Evolutionary conservation across 768 basidiomycete genomes (phyloP).

Genomic region (Agaricus subrufescens): DNA sequence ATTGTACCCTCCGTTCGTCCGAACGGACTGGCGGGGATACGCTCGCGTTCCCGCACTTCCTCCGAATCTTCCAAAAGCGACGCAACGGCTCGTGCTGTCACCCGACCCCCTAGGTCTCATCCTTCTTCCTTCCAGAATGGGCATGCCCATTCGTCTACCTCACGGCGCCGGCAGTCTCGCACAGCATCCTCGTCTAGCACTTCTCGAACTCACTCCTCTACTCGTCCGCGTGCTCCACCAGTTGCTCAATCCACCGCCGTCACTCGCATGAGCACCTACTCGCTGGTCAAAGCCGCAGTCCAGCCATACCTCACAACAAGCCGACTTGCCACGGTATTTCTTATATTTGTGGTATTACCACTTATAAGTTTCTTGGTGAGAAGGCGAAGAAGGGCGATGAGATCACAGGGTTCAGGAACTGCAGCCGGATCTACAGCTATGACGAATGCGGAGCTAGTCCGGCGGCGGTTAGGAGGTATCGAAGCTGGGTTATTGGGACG

Average conservation of each 20-base stretch:
- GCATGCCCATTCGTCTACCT: slow-evolving; percentile 11
- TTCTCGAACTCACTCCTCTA: slow-evolving; percentile 13
- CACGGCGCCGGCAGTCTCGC: slow-evolving; percentile 19
- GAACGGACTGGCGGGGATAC: slow-evolving; percentile 9
- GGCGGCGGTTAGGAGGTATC: slow-evolving; percentile 44
- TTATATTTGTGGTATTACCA: slow-evolving; percentile 43
- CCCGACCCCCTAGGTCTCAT: slow-evolving; percentile 1
- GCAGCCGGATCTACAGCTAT: slow-evolving; percentile 11
- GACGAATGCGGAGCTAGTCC: slow-evolving; percentile 50
- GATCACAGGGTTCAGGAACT: slow-evolving; percentile 12
- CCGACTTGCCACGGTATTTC: slow-evolving; percentile 43
- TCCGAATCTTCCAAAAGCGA: slow-evolving; percentile 33
- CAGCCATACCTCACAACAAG: slow-evolving; percentile 44
- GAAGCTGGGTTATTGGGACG: slow-evolving; percentile 29
- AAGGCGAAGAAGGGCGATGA: slow-evolving; percentile 33
- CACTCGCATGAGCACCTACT: slow-evolving; percentile 23
- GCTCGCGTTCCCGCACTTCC: slow-evolving; percentile 21
- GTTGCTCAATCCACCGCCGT: slow-evolving; percentile 21
- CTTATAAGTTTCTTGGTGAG: slow-evolving; percentile 48
- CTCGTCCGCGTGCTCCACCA: slow-evolving; percentile 17
- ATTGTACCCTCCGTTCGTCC: slow-evolving; percentile 48
- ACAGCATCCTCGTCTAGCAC: slow-evolving; percentile 14
- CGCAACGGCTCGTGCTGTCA: slow-evolving; percentile 13
- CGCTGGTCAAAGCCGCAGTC: slow-evolving; percentile 44
- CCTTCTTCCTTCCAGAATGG: slow-evolving; percentile 13